Base-by-base conservation (phyloP, 2,329 filamentous ascomycete genomes). In the Clonostachys byssicola region DNA sequence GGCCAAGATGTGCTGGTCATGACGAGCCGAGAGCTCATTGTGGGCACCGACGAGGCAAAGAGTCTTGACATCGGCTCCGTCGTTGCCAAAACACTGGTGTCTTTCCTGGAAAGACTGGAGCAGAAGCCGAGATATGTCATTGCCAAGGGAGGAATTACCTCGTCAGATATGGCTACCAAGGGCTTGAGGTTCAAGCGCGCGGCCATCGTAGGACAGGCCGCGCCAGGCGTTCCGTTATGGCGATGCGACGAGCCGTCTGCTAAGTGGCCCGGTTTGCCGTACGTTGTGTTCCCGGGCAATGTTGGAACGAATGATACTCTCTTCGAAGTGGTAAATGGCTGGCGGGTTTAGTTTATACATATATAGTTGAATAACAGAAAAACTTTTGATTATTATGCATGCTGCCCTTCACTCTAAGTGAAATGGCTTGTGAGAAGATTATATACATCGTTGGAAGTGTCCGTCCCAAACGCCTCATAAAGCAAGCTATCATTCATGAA, bases 71-170 rank as follows among this genome's bases (percentile, higher is more conserved):
- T 83, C 46, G 78, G 79, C 1, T 67, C 71, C 1, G 67, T 65
- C 0, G 71, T 83, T 10, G 78, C 78, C 0, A 62, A 65, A 8
- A 70, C 72, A 0, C 60, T 83, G 17, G 79, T 82, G 0, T 61
- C 61, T 2, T 73, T 83, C 40, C 52, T 82, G 1, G 62, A 65
- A 9, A 56, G 60, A 1, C 60, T 82, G 9, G 61, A 73, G 12
- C 66, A 72, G 8, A 66, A 71, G 34, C 78, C 78, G 2, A 60
- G 77, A 42, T 83, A 81, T 53, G 62, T 83, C 3, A 78, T 83
- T 55, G 77, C 78, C 0, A 83, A 78, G 59, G 78, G 80, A 0
- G 79, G 79, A 10, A 83, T 83, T 40, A 83, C 80, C 0, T 78
- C 73, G 0, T 80, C 76, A 0, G 78, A 83, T 44, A 75, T 76